phyloP scores from a whole-genome alignment of 192 early-diverging fungal genomes.

The Radiomyces spectabilis region DNA sequence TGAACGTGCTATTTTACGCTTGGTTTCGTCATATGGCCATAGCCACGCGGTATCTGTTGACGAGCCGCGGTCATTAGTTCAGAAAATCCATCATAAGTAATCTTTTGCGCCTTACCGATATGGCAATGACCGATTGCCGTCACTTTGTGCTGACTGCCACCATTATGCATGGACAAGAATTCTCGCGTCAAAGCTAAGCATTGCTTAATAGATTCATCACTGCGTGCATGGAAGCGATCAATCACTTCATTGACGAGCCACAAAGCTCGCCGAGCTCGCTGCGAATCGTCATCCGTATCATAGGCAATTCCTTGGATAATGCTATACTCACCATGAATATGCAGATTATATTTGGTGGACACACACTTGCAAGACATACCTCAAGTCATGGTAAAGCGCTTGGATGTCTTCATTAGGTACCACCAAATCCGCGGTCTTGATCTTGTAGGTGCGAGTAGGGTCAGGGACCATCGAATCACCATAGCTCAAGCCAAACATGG shows the following conservation, averaged over 20 bases:
- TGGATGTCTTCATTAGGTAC: conserved; percentile 62
- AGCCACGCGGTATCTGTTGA: conserved; percentile 83
- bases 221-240: conserved; percentile 54
- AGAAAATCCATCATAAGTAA: neutral
- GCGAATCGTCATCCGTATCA: conserved; percentile 59
- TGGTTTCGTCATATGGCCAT: conserved; percentile 97
- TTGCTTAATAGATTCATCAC: conserved; percentile 35
- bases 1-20: conserved; percentile 84
- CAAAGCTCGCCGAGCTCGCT: conserved; percentile 71
- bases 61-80: no score
- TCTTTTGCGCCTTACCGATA: conserved; percentile 35
- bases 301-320: conserved; percentile 66
- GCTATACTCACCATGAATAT: conserved; percentile 36
- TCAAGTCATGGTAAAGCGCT: conserved; percentile 59
- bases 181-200: conserved; percentile 34
- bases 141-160: conserved; percentile 59
- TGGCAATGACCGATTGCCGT: conserved; percentile 82
- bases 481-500: conserved; percentile 79
- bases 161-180: conserved; percentile 62
- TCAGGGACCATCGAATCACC: conserved; percentile 53
- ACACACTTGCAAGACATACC: neutral
- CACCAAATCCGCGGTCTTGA: conserved; percentile 59
- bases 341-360: neutral
- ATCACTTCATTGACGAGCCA: conserved; percentile 70
- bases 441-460: conserved; percentile 49